These are phyloP conservation scores for Medicago lupulina DNA, from an alignment of 306 rosid species.

Conservation along the genomic window DNA sequence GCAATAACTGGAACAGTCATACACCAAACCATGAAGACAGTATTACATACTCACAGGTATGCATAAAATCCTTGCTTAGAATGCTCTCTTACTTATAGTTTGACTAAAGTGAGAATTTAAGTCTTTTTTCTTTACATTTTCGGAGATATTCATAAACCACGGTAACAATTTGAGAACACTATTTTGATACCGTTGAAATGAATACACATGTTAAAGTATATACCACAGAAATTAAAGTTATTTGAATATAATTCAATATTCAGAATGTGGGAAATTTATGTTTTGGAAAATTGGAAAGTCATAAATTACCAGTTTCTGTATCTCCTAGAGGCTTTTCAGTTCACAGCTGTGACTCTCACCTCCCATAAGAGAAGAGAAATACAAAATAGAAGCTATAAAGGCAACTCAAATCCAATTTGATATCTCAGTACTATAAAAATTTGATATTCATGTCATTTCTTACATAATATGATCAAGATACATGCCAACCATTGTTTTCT, in stretches of 20 bases:
- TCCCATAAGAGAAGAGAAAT: too few relatives aligned
- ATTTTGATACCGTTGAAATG: neutral
- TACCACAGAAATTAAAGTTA: constrained; percentile 2
- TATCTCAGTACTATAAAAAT: too few relatives aligned
- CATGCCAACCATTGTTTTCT: too few relatives aligned
- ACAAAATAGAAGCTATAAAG: too few relatives aligned
- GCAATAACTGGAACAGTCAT: constrained; percentile 52
- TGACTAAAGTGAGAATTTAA: too few relatives aligned
- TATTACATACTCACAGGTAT: constrained; percentile 55
- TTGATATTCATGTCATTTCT: too few relatives aligned
- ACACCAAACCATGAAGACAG: constrained; percentile 48
- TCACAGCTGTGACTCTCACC: too few relatives aligned
- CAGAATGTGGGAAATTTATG: neutral
- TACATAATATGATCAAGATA: too few relatives aligned
- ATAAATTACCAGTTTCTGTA: too few relatives aligned
- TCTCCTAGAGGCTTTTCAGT: too few relatives aligned
- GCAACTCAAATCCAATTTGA: too few relatives aligned
- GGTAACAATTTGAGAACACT: constrained; percentile 10
- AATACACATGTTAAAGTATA: neutral
- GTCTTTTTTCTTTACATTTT: neutral
- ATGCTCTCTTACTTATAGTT: constrained; percentile 17
- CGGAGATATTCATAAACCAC: neutral
- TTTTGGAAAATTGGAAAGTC: neutral
- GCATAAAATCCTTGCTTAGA: constrained; percentile 23
- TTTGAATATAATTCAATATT: constrained; percentile 19